Percentiles rank a stretch among this genome's conserved stretches.
Conservation (phyloP, 108 stramenopile species). For the Nitzschia putrida region DNA sequence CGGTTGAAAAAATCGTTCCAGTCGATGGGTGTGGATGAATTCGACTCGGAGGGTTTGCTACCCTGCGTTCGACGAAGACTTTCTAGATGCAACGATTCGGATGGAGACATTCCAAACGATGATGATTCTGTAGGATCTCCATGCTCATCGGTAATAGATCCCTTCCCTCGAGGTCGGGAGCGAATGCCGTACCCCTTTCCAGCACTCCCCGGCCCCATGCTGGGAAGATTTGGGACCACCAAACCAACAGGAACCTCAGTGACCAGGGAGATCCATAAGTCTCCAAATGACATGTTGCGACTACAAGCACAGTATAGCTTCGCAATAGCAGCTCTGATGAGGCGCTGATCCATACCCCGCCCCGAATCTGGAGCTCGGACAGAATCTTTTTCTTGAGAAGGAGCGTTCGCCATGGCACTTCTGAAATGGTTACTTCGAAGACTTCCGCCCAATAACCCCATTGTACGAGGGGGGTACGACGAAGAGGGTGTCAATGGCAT, state of each 20-base stretch:
- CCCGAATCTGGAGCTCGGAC: background rate
- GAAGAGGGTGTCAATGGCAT: slow-evolving; percentile 23
- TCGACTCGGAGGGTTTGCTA: slow-evolving; percentile 3
- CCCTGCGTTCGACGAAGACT: background rate
- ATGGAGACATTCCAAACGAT: slow-evolving; percentile 26
- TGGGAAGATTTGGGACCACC: slow-evolving; percentile 1
- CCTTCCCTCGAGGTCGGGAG: background rate
- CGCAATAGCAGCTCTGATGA: slow-evolving; percentile 59
- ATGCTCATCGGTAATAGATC: slow-evolving; percentile 3
- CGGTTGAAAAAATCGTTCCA: slow-evolving; percentile 65
- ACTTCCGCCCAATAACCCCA: slow-evolving; percentile 23
- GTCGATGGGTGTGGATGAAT: slow-evolving; percentile 31
- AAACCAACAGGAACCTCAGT: slow-evolving; percentile 14
- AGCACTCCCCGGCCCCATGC: background rate
- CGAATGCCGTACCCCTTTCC: background rate
- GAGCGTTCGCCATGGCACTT: slow-evolving; percentile 18
- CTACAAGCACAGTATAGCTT: slow-evolving; percentile 69
- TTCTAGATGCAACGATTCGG: slow-evolving; percentile 22
- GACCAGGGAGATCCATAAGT: slow-evolving; percentile 49
- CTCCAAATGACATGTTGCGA: slow-evolving; percentile 65
- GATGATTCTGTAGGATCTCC: background rate
- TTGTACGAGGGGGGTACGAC: slow-evolving; percentile 32
- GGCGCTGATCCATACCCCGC: slow-evolving; percentile 35
- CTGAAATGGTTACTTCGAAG: slow-evolving; percentile 21
- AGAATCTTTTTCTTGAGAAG: slow-evolving; percentile 30